phyloP scores from a whole-genome alignment of 768 basidiomycete species.

The Hygrocybe punicea region DNA sequence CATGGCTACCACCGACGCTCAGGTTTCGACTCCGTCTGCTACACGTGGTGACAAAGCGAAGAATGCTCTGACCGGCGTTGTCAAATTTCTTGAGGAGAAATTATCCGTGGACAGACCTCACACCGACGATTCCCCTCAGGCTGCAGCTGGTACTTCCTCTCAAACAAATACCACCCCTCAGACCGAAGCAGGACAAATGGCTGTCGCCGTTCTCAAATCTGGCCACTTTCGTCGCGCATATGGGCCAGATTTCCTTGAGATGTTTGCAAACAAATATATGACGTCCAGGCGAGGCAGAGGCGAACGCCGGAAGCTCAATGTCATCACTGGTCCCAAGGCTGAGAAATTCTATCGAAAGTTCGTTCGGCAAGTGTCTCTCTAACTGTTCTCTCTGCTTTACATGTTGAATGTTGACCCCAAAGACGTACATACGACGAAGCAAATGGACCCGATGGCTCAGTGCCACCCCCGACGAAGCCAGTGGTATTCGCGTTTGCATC shows the following conservation, averaged over 20 bases:
- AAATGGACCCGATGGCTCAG: constrained; percentile 11
- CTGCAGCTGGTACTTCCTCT: neutral
- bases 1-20: neutral
- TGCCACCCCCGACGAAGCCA: constrained; percentile 23
- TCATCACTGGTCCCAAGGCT: constrained; percentile 43
- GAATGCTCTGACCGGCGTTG: neutral
- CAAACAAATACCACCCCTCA: neutral
- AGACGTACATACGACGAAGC: constrained; percentile 1
- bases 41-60: neutral
- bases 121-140: neutral
- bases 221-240: constrained; percentile 42
- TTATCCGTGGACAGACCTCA: neutral
- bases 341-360: constrained; percentile 41
- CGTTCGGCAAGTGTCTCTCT: constrained; percentile 30
- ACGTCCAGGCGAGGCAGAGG: constrained; percentile 23
- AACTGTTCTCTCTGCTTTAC: neutral
- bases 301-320: constrained; percentile 37
- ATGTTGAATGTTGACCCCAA: neutral
- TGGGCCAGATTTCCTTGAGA: constrained; percentile 45
- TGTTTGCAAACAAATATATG: constrained; percentile 34
- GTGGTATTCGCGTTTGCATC: constrained; percentile 48
- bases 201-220: neutral
- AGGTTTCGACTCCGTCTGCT: neutral
- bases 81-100: neutral
- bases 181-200: neutral